Conservation (phyloP, 208 protist genomes). For the Leishmania mexicana region DNA sequence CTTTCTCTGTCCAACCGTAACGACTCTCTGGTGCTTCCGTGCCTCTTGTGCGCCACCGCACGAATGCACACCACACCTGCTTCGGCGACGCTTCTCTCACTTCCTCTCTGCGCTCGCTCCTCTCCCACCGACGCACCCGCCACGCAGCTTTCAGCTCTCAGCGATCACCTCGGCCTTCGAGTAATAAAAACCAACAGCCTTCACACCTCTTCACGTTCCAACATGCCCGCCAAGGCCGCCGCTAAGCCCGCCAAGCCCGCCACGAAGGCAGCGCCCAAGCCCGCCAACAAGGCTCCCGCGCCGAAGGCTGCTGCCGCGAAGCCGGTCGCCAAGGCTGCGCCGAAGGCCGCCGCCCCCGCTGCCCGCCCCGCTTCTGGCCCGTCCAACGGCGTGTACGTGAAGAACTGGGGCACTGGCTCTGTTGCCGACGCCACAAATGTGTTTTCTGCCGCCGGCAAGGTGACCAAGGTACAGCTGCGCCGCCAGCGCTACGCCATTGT, state of each 20-base stretch:
- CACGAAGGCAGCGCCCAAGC: conserved; percentile 54
- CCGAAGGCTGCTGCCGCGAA: conserved; percentile 46
- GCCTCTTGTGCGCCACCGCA: neutral
- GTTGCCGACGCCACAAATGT: conserved; percentile 59
- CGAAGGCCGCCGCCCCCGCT: conserved; percentile 41
- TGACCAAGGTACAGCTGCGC: conserved; percentile 63
- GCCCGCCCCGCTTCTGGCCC: conserved; percentile 38
- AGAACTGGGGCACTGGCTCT: conserved; percentile 83
- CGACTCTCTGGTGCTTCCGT: neutral
- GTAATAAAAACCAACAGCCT: conserved; percentile 67
- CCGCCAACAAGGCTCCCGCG: conserved; percentile 42
- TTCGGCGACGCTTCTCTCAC: neutral
- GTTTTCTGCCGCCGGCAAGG: conserved; percentile 65
- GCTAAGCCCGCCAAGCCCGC: conserved; percentile 41
- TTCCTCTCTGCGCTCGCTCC: neutral
- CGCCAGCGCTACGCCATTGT: conserved; percentile 81
- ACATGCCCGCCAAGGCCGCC: conserved; percentile 69
- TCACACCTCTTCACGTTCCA: conserved; percentile 17
- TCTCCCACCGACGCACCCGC: neutral
- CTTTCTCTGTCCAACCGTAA: neutral
- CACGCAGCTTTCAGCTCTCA: conserved; percentile 37
- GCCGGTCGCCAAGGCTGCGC: conserved; percentile 26
- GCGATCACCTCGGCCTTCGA: conserved; percentile 79
- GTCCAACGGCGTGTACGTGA: conserved; percentile 84
- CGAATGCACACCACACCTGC: neutral